These are phyloP conservation scores for Cytospora leucostoma DNA, from an alignment of 2,329 filamentous ascomycete species.

Conservation along the genomic window DNA sequence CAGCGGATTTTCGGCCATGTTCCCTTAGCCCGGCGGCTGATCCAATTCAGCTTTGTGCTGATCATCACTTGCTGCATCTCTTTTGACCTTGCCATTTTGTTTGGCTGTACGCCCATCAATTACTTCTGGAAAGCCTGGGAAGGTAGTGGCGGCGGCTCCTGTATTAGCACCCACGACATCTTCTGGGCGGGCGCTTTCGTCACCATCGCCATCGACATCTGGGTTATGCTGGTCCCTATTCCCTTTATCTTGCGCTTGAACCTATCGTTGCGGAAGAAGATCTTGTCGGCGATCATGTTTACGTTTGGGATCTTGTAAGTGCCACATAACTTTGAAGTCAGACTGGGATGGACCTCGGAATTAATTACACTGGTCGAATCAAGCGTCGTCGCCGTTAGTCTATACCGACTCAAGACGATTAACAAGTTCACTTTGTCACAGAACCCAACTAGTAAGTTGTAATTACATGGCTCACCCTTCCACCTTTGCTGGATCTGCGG, in stretches of 20 bases:
- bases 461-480: background rate
- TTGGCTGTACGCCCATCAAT: slow-evolving; percentile 1
- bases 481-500: background rate
- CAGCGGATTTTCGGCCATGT: slow-evolving; percentile 5
- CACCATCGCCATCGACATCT: slow-evolving; percentile 5
- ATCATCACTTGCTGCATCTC: slow-evolving; percentile 1
- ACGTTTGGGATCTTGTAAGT: slow-evolving; percentile 10
- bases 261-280: slow-evolving; percentile 7
- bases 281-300: slow-evolving; percentile 5
- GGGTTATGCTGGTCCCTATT: slow-evolving; percentile 7
- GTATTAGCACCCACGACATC: slow-evolving; percentile 1
- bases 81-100: background rate
- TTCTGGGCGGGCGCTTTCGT: slow-evolving; percentile 13
- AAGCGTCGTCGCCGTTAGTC: slow-evolving; percentile 12
- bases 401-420: slow-evolving; percentile 14
- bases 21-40: background rate
- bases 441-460: slow-evolving; percentile 16
- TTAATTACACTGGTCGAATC: background rate
- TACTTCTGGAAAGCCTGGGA: slow-evolving; percentile 9
- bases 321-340: background rate
- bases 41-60: background rate
- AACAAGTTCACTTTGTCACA: slow-evolving; percentile 5
- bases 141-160: background rate
- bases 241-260: slow-evolving; percentile 6
- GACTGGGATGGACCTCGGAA: background rate